These are phyloP conservation scores for Diaporthe sp. DNA, from an alignment of 2,329 filamentous ascomycete genomes.

Conservation along the genomic window DNA sequence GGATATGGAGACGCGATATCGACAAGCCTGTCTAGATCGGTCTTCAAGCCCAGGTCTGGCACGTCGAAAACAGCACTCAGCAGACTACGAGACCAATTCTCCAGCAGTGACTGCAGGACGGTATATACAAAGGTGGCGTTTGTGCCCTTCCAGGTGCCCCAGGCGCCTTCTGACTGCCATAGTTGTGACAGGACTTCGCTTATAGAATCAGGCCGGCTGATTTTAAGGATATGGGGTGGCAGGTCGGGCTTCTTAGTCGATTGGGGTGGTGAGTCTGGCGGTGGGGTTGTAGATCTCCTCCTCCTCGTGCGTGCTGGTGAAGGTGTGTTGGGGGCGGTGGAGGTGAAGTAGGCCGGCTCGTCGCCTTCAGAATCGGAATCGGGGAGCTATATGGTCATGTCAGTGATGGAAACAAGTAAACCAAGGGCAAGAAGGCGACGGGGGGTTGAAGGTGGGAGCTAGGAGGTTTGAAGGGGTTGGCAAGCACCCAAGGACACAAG, in stretches of 20 bases:
- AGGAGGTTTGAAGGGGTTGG: too few species aligned
- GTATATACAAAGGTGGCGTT: conserved; percentile 95
- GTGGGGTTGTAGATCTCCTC: conserved; percentile 45
- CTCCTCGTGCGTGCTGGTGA: conserved; percentile 52
- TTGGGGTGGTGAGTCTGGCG: conserved; percentile 47
- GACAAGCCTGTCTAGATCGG: conserved; percentile 80
- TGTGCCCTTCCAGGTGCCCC: conserved; percentile 94
- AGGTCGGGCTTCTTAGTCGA: conserved; percentile 48
- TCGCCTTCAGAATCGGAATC: conserved; percentile 80
- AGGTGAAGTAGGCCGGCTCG: conserved; percentile 87
- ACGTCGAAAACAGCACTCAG: conserved; percentile 92
- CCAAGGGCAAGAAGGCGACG: too few species aligned
- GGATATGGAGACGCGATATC: conserved; percentile 83
- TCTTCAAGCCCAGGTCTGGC: conserved; percentile 81
- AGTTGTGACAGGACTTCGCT: conserved; percentile 88
- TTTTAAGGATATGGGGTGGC: conserved; percentile 70
- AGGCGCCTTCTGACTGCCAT: conserved; percentile 89
- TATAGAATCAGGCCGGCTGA: conserved; percentile 83
- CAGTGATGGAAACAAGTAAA: neutral
- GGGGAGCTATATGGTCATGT: conserved; percentile 47
- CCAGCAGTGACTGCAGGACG: conserved; percentile 84
- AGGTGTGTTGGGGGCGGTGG: conserved; percentile 67
- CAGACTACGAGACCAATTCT: conserved; percentile 91
- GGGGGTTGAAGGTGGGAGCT: too few species aligned
- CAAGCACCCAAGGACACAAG: too few species aligned